Conservation (phyloP, 495 filamentous ascomycete species). For the Trichocladium antarcticum region DNA sequence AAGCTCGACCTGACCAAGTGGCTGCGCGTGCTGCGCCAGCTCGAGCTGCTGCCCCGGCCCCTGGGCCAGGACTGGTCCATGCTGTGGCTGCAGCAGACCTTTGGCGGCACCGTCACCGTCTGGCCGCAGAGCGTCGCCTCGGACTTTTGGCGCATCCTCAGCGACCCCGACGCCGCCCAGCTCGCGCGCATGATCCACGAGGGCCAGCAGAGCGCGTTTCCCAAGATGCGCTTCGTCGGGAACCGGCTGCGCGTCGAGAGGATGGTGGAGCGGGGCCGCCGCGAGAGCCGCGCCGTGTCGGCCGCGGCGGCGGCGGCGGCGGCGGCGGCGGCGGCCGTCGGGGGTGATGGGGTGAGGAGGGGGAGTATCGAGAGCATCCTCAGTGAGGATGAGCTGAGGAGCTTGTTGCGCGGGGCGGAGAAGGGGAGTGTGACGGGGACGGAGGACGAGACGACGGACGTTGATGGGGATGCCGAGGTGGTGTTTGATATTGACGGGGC, state of each 20-base stretch:
- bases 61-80: slow-evolving; percentile 94
- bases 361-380: slow-evolving; percentile 21
- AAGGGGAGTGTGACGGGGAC: slow-evolving; percentile 4
- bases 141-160: slow-evolving; percentile 79
- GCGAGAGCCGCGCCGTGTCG: slow-evolving; percentile 36
- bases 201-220: slow-evolving; percentile 76
- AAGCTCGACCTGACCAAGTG: slow-evolving; percentile 94
- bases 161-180: slow-evolving; percentile 62
- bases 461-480: slow-evolving; percentile 6
- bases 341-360: slow-evolving; percentile 8
- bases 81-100: slow-evolving; percentile 92
- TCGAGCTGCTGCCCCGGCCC: slow-evolving; percentile 81
- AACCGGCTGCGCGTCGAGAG: slow-evolving; percentile 79
- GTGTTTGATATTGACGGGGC: neutral
- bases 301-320: neutral
- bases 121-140: slow-evolving; percentile 67
- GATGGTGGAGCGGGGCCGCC: slow-evolving; percentile 62
- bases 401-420: slow-evolving; percentile 7
- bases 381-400: slow-evolving; percentile 23
- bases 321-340: neutral
- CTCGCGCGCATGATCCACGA: slow-evolving; percentile 79
- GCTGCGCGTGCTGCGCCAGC: slow-evolving; percentile 83
- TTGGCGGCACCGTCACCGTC: slow-evolving; percentile 89
- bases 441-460: slow-evolving; percentile 17
- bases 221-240: slow-evolving; percentile 78